These are phyloP conservation scores for Pseudocercospora vitis DNA, from an alignment of 2,329 filamentous ascomycete species.

Conservation along the genomic window DNA sequence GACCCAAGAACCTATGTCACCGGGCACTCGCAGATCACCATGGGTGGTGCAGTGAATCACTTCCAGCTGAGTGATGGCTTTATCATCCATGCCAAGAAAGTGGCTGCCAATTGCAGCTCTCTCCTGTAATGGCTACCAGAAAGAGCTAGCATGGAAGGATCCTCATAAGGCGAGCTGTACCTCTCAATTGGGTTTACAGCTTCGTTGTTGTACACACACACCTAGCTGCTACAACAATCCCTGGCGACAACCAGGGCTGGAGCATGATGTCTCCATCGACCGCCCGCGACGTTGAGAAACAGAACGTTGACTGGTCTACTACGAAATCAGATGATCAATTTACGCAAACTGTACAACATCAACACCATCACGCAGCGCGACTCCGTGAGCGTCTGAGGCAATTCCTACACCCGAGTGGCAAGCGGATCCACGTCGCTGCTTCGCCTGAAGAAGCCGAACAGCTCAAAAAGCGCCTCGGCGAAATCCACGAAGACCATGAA, in stretches of 20 bases:
- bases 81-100: constrained; percentile 1
- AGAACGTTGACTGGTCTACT: neutral
- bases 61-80: constrained; percentile 3
- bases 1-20: too few species aligned
- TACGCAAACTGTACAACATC: constrained; percentile 3
- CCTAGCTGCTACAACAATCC: too few species aligned
- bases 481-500: constrained; percentile 39
- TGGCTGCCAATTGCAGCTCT: neutral
- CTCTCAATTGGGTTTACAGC: neutral
- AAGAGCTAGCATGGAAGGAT: neutral
- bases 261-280: constrained; percentile 12
- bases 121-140: neutral
- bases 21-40: neutral
- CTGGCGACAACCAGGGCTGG: neutral
- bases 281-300: constrained; percentile 15
- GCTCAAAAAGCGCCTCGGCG: constrained; percentile 48
- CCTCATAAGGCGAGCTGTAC: neutral
- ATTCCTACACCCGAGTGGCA: constrained; percentile 57
- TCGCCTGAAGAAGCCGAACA: constrained; percentile 56
- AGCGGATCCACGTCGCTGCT: constrained; percentile 57
- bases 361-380: constrained; percentile 19
- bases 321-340: neutral
- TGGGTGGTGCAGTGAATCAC: neutral
- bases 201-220: neutral
- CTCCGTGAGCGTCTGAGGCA: constrained; percentile 50